Base-by-base conservation (phyloP, 139 green algal species). In the Ettlia oleoabundans region DNA sequence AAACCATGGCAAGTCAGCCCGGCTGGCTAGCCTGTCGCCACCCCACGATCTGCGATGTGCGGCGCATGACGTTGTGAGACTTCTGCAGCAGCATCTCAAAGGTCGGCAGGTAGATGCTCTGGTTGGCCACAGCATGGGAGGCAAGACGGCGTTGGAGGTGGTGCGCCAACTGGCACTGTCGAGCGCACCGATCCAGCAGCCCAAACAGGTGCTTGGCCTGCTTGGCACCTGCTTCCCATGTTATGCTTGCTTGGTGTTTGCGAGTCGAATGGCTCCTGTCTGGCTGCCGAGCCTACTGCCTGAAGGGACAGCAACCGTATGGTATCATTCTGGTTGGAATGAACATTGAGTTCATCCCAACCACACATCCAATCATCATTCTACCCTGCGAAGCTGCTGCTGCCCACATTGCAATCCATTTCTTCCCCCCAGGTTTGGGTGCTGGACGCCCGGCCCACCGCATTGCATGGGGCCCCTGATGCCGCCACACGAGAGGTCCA, bases 101-200 rank as follows among this genome's bases (percentile, higher is more conserved):
- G 86, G 80, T 32, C 26, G 35, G 4, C 33, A 33, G n/a, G 78
- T 83, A 10, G 65, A 92, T 3, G 66, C 88, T 19, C 66, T 95
- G 8, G 76, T 92, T 13, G 93, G 93, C 6, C 94, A 98, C 58
- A 92, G 82, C 33, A 66, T 97, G 64, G 94, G 94, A 3, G 94
- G 94, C 22, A 97, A 97, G 81, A 92, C 94, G 3, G 88, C 82
- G 10, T 83, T 97, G 33, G 91, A 94, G 38, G 85, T 88, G 18
- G 52, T 90, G 33, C 51, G 67, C 21, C 86, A 92, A 73, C 40
- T 93, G 83, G 69, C 47, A 10, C 64, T 30, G 53, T 15, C 65
- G 24, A 30, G 40, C 7, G 65, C n/a, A 63, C 30, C 28, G 52
- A 26, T 65, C 19, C 30, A 24, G 5, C 58, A 82, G 21, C 80